Base-by-base conservation (phyloP, 257 asterid genomes). In the Solanum sparsipilum region DNA sequence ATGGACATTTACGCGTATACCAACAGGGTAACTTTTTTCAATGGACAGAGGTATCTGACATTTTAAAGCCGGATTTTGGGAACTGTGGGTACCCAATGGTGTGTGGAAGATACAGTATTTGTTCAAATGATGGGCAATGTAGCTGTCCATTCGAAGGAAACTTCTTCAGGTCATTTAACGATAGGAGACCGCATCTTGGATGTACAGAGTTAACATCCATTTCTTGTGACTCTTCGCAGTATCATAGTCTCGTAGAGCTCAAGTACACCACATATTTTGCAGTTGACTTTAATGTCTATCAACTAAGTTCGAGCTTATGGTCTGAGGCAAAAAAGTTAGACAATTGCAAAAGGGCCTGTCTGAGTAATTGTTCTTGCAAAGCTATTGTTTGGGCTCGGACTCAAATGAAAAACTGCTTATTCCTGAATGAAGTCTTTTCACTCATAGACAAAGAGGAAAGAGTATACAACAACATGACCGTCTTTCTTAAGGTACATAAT, bases 331-430 rank as follows among this genome's bases (percentile, higher is more conserved):
- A 25, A 8, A 31, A 56, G 31, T 9, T 21, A 3, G 63, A 86
- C 0, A 23, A 74, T 20, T 86, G 88, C 88, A 86, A 74, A 74
- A 31, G 10, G 85, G 44, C 73, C 2, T 74, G 88, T 12, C 36
- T 86, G 75, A 71, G 32, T 39, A 86, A 86, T 3, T 86, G 88
- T 78, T 86, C 76, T 6, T 86, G 88, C 70, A 41, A 38, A 35
- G 88, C 85, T 35, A 35, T 23, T 27, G 70, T 75, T 46, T 86
- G 38, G 65, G 35, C 7, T 78, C 13, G 1, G 63, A 15, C 84
- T 56, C 38, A 23, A 41, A 34, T n/a, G 18, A 34, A 13, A 13
- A 86, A 72, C 31, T 86, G 88, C 9, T 46, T 86, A 31, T 71
- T 86, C 32, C 84, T 76, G 48, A 76, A 13, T n/a, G 67, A 86